These are phyloP conservation scores for Delonix regia DNA, from an alignment of 306 rosid species.

Conservation along the genomic window DNA sequence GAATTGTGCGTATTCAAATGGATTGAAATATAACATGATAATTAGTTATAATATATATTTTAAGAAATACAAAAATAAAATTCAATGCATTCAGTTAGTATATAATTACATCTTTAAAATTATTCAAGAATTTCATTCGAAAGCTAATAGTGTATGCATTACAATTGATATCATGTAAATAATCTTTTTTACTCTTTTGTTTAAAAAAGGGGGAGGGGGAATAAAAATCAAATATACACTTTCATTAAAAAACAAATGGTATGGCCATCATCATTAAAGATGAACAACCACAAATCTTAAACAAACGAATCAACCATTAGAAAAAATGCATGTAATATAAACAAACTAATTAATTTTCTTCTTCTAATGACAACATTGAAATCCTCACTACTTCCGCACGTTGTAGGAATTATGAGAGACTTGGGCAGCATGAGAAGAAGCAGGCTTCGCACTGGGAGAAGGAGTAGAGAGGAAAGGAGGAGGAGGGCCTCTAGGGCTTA, in stretches of 20 bases:
- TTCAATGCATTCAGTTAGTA: too few species aligned
- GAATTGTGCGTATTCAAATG: neutral
- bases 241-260: neutral
- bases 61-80: too few species aligned
- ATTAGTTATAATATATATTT: too few species aligned
- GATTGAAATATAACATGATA: neutral
- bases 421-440: neutral
- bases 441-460: neutral
- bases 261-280: neutral
- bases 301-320: neutral
- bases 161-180: too few species aligned
- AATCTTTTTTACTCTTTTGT: too few species aligned
- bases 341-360: neutral
- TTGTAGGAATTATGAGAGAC: neutral
- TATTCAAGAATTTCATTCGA: too few species aligned
- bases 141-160: too few species aligned
- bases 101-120: too few species aligned
- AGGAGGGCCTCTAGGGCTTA: slow-evolving; percentile 11
- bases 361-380: neutral
- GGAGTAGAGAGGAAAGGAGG: neutral
- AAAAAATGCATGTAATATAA: neutral
- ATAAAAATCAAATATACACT: neutral
- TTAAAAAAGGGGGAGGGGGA: neutral
- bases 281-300: neutral
- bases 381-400: slow-evolving; percentile 21